Evolutionary conservation across 1,284 basidiomycete genomes (phyloP).

Genomic region (Vanrija humicola): DNA sequence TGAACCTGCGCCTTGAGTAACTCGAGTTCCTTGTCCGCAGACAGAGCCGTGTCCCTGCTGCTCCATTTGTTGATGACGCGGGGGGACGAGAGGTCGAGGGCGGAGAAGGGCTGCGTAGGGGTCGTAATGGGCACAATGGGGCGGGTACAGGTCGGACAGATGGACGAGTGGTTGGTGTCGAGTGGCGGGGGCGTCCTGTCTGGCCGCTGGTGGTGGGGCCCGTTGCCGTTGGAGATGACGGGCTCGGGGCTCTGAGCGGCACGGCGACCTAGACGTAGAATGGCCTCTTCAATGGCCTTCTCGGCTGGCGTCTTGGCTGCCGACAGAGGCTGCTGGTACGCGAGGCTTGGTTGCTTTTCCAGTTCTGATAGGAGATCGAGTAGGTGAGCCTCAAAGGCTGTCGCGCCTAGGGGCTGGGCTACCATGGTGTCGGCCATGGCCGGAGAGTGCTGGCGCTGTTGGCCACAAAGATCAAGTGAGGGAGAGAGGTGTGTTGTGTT

Average conservation of each 20-base stretch:
- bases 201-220: slow-evolving; percentile 6
- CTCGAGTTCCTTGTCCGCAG: slow-evolving; percentile 63
- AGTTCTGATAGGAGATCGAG: slow-evolving; percentile 33
- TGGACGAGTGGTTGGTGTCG: slow-evolving; percentile 22
- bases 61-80: slow-evolving; percentile 23
- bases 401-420: slow-evolving; percentile 9
- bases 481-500: too few relatives aligned
- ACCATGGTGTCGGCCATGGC: slow-evolving; percentile 11
- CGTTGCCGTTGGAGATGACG: background rate
- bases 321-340: slow-evolving; percentile 30
- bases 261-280: slow-evolving; percentile 36
- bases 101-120: slow-evolving; percentile 11
- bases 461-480: too few relatives aligned
- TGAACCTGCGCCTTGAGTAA: slow-evolving; percentile 83
- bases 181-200: slow-evolving; percentile 26
- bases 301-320: slow-evolving; percentile 35
- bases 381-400: slow-evolving; percentile 37
- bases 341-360: slow-evolving; percentile 36
- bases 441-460: too few relatives aligned
- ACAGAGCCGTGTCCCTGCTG: slow-evolving; percentile 42
- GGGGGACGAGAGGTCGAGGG: slow-evolving; percentile 24
- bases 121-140: slow-evolving; percentile 10
- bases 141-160: slow-evolving; percentile 28
- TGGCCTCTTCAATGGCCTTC: slow-evolving; percentile 37
- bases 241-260: slow-evolving; percentile 5